Percentiles rank a stretch among this genome's conserved stretches.
These are phyloP conservation scores for Artemisia tridentata DNA, from an alignment of 129 eudicot genomes.

Conservation along the genomic window DNA sequence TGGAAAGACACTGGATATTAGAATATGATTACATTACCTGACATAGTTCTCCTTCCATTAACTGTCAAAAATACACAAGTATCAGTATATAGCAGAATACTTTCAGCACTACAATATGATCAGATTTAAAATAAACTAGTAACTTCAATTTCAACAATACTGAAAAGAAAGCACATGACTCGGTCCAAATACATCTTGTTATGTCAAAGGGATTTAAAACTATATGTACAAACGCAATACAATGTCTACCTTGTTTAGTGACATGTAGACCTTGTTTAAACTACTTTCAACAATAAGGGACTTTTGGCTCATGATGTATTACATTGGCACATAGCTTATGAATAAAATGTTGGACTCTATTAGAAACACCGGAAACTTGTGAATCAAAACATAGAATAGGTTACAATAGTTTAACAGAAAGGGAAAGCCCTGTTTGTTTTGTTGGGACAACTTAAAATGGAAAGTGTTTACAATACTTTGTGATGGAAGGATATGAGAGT, in stretches of 20 bases:
- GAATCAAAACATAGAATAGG: neutral
- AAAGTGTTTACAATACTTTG: neutral
- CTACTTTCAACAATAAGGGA: neutral
- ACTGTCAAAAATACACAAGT: conserved; percentile 18
- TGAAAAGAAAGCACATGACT: neutral
- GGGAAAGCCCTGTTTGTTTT: neutral
- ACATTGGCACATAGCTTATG: neutral
- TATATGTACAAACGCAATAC: too few species aligned
- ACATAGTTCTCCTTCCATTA: conserved; percentile 10
- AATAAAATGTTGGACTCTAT: neutral
- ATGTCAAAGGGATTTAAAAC: too few species aligned
- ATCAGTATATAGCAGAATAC: conserved; percentile 5
- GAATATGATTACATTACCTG: conserved; percentile 13
- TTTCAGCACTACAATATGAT: conserved; percentile 9
- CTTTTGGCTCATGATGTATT: neutral
- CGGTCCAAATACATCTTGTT: neutral
- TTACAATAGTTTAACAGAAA: neutral
- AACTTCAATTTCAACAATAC: conserved; percentile 15
- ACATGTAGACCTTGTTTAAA: neutral
- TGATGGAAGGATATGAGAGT: neutral
- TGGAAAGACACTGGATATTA: neutral
- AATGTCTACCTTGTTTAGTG: too few species aligned
- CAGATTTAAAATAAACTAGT: neutral
- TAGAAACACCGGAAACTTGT: neutral
- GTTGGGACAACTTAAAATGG: neutral